These are phyloP conservation scores for Hericium erinaceus DNA, from an alignment of 768 basidiomycete species.

Conservation along the genomic window DNA sequence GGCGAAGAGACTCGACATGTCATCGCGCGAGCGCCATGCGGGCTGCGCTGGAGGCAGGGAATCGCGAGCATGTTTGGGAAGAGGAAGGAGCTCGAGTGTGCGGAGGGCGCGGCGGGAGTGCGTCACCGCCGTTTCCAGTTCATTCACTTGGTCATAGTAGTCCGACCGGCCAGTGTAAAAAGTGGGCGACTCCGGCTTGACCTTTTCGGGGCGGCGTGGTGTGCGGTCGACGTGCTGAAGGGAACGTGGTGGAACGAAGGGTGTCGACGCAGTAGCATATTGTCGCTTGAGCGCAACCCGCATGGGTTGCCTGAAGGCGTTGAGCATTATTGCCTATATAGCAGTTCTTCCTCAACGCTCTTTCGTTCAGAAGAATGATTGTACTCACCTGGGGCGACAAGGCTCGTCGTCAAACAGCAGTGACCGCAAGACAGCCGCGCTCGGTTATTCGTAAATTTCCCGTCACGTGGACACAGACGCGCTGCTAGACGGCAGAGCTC, in stretches of 20 bases:
- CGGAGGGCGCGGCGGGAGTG: constrained; percentile 52
- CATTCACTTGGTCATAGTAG: constrained; percentile 64
- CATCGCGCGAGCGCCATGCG: constrained; percentile 60
- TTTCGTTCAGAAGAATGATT: neutral
- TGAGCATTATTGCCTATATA: neutral
- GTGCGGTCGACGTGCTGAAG: constrained; percentile 13
- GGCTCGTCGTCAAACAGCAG: neutral
- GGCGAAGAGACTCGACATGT: constrained; percentile 49
- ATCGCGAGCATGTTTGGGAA: constrained; percentile 60
- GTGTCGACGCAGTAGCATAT: constrained; percentile 16
- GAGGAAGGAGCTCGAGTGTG: constrained; percentile 61
- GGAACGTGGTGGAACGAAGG: constrained; percentile 23
- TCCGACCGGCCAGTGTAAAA: constrained; percentile 78
- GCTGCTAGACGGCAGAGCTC: neutral
- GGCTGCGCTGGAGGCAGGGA: constrained; percentile 48
- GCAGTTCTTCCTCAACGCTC: neutral
- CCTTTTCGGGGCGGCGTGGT: constrained; percentile 6
- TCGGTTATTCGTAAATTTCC: neutral
- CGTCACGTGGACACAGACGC: neutral
- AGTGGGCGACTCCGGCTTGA: constrained; percentile 54
- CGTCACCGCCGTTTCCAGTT: constrained; percentile 56
- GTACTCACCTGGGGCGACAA: neutral
- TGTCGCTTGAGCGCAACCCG: constrained; percentile 2
- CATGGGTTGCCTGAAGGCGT: neutral
- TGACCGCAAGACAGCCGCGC: neutral